Percentiles rank a stretch among this genome's conserved stretches.
Conservation (phyloP, 2,329 filamentous ascomycete genomes). For the Dothiorella sarmentorum region DNA sequence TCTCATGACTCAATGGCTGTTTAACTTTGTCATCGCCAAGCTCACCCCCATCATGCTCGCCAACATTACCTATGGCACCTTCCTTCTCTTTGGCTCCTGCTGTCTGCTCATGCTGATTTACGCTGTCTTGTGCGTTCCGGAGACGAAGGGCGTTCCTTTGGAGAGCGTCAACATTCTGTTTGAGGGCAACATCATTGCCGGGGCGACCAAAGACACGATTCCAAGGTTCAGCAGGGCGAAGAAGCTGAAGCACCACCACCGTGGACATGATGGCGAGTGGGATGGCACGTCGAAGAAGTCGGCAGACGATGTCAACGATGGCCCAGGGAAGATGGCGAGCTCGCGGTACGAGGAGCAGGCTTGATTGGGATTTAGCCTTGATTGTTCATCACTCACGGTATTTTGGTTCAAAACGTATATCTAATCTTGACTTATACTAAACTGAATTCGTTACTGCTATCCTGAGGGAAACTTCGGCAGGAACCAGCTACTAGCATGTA, state of each 20-base stretch:
- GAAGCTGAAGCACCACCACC: constrained; percentile 10
- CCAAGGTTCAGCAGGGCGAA: constrained; percentile 10
- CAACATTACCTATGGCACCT: constrained; percentile 44
- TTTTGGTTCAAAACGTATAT: no score
- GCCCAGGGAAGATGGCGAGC: neutral
- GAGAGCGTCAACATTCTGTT: constrained; percentile 43
- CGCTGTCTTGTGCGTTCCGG: constrained; percentile 41
- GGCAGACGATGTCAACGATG: neutral
- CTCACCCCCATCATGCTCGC: constrained; percentile 43
- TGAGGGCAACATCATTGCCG: constrained; percentile 41
- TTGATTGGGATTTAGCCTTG: neutral
- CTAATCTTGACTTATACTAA: no score
- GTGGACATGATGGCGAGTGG: neutral
- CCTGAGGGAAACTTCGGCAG: no score
- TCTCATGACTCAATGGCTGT: constrained; percentile 47
- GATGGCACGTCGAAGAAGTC: neutral
- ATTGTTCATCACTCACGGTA: no score
- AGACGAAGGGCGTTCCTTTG: constrained; percentile 43
- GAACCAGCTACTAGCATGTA: no score
- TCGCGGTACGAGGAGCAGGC: neutral
- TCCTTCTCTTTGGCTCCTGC: constrained; percentile 40
- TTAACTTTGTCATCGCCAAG: constrained; percentile 37
- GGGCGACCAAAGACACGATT: constrained; percentile 19
- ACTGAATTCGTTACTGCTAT: no score
- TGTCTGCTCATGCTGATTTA: constrained; percentile 44